Percentiles rank a stretch among this genome's conserved stretches.
These are phyloP conservation scores for Acanthamoeba royreba DNA, from an alignment of 208 protist genomes.

Conservation along the genomic window DNA sequence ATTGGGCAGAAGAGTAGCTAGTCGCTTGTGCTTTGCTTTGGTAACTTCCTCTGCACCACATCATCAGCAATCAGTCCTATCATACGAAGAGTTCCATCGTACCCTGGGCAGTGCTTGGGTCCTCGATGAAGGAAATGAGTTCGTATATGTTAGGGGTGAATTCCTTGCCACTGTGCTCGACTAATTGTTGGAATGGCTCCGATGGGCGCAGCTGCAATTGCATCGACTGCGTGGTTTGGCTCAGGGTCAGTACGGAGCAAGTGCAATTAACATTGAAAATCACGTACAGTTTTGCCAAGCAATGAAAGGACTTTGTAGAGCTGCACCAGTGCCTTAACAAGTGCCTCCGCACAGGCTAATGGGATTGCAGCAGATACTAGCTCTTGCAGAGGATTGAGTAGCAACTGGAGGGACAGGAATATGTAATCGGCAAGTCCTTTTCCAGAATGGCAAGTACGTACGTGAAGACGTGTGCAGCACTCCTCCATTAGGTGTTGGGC, in stretches of 20 bases:
- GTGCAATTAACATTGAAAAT: background rate
- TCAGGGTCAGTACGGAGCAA: background rate
- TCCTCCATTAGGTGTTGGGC: background rate
- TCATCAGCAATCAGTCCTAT: no score
- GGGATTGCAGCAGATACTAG: background rate
- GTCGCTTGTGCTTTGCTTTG: slow-evolving; percentile 37
- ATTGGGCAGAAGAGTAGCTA: slow-evolving; percentile 11
- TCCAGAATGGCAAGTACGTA: background rate
- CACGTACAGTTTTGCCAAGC: background rate
- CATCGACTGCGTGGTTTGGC: background rate
- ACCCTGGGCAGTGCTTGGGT: background rate
- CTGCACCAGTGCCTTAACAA: background rate
- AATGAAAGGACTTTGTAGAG: background rate
- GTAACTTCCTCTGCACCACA: background rate
- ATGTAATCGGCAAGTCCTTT: background rate
- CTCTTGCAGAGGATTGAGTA: background rate
- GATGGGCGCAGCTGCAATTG: background rate
- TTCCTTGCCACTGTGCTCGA: background rate
- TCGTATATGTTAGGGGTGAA: slow-evolving; percentile 38
- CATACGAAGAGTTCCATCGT: no score
- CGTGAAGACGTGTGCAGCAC: background rate
- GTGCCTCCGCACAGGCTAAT: background rate
- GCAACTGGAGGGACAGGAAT: background rate
- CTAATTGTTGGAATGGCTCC: background rate
- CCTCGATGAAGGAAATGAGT: slow-evolving; percentile 26